Percentiles rank a stretch among this genome's conserved stretches.
Evolutionary conservation across 192 early-diverging fungal species (phyloP).

Genomic region (Pilaira anomala): DNA sequence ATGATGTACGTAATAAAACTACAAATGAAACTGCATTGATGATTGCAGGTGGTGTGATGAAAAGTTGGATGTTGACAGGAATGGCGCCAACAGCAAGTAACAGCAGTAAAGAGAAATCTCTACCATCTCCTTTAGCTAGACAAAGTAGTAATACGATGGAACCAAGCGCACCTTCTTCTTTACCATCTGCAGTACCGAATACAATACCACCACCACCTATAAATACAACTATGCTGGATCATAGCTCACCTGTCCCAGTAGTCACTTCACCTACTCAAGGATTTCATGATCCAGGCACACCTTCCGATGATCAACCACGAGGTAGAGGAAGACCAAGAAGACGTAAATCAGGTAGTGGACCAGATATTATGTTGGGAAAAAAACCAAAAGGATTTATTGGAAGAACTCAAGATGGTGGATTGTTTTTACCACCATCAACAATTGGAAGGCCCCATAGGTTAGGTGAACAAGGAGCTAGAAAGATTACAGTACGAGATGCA

Average conservation of each 20-base stretch:
- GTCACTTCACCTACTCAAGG: not conserved
- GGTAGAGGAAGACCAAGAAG: conserved; percentile 26
- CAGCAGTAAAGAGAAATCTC: not conserved
- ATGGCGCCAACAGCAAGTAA: not conserved
- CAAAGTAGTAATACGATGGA: not conserved
- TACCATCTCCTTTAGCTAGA: not conserved
- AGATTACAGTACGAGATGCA: conserved; percentile 67
- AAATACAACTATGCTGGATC: not conserved
- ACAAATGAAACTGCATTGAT: conserved; percentile 38
- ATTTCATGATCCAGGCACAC: not conserved
- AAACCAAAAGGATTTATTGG: not conserved
- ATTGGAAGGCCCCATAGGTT: conserved; percentile 38
- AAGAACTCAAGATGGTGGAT: not conserved
- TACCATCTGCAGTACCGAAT: not conserved
- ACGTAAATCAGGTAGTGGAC: conserved; percentile 1
- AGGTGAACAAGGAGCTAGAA: conserved; percentile 49
- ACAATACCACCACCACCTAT: not conserved
- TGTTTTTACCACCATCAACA: conserved; percentile 29
- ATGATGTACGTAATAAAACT: conserved; percentile 16
- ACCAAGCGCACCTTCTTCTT: not conserved
- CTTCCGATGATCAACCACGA: conserved; percentile 10
- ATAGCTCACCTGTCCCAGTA: not conserved
- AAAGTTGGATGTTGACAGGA: conserved; percentile 45
- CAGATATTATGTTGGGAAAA: conserved; percentile 6
- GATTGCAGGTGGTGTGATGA: conserved; percentile 42